Base-by-base conservation (phyloP, 306 rosid genomes). In the Pyrus bretschneideri region DNA sequence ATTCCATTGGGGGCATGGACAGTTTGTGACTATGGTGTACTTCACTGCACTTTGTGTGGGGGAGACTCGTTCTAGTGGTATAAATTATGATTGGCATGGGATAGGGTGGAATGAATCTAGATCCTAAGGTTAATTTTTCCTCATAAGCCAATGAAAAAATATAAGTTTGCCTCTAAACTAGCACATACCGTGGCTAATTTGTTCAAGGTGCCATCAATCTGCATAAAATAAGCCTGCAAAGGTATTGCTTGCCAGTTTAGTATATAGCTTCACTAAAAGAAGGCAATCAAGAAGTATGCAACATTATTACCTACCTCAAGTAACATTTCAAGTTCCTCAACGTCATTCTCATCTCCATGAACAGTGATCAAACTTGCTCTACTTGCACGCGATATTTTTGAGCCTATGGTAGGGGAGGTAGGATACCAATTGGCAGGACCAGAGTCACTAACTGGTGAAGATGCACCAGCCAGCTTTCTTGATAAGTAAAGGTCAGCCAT, bases 401-500 rank as follows among this genome's bases (percentile, higher is more conserved):
- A 87, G 83, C 86, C 91, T 58, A 79, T 76, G 65, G 89, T 83
- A 18, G 96, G 92, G 38, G 97, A 93, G 72, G 85, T 70, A 64
- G 81, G 78, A 82, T 69, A 81, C 91, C 88, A 81, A 82, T 80
- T 84, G 60, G 83, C 85, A 79, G 85, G 76, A 54, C 85, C 88
- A n/a, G 88, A 90, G 84, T 81, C 93, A 78, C 93, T 86, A 76
- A 82, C 85, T 52, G 97, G 97, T 58, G 97, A 90, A 79, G 92
- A 80, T 67, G 89, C 76, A 59, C 89, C 85, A 5, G 83, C 86
- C 76, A 89, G 75, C 81, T 95, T 95, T 88, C 99, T 90, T 49
- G 97, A 88, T 80, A 95, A 84, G 88, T 95, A 95, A 40, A 95
- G 96, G 74, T 92, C 99, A 45, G 99, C 97, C 99, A 92, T 92